Percentiles rank a stretch among this genome's conserved stretches.
Evolutionary conservation across 768 basidiomycete genomes (phyloP).

Genomic region (Tulasnella calospora): DNA sequence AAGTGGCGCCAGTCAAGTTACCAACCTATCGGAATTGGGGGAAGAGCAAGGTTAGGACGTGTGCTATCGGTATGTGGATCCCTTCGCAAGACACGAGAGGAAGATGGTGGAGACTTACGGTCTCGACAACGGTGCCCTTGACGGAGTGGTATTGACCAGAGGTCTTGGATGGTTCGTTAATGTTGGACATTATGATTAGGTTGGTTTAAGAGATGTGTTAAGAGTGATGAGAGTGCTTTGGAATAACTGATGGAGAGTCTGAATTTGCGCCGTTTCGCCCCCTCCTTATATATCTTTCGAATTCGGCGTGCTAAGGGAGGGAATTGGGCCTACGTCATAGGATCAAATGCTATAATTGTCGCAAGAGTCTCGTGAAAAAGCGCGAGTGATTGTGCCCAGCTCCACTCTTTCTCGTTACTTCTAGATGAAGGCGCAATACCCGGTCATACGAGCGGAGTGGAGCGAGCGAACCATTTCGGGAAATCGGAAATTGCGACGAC

Average conservation of each 20-base stretch:
- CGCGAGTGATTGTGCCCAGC: too few species aligned
- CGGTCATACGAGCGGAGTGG: too few species aligned
- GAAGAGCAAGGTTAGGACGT: background rate
- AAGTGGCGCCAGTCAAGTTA: constrained; percentile 42
- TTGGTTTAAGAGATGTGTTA: background rate
- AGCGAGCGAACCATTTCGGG: too few species aligned
- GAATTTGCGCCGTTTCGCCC: background rate
- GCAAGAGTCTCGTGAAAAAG: too few species aligned
- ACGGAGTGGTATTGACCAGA: constrained; percentile 30
- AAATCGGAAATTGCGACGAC: too few species aligned
- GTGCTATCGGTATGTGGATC: background rate
- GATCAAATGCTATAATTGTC: too few species aligned
- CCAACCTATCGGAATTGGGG: constrained; percentile 38
- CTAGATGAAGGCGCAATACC: too few species aligned
- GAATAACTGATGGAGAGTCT: background rate
- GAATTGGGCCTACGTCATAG: too few species aligned
- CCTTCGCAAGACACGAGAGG: background rate
- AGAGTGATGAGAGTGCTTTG: constrained; percentile 21
- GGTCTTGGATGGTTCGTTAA: constrained; percentile 27
- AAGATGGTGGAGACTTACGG: constrained; percentile 10
- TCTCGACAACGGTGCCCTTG: constrained; percentile 32
- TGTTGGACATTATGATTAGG: constrained; percentile 22
- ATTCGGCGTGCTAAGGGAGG: too few species aligned
- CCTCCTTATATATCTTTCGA: background rate
- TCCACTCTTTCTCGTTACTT: too few species aligned